Evolutionary conservation across 2,329 filamentous ascomycete genomes (phyloP), one percentile per base, ranked within the genome.

Genomic region (Ophiognomonia clavigignenti-juglandacearum): DNA sequence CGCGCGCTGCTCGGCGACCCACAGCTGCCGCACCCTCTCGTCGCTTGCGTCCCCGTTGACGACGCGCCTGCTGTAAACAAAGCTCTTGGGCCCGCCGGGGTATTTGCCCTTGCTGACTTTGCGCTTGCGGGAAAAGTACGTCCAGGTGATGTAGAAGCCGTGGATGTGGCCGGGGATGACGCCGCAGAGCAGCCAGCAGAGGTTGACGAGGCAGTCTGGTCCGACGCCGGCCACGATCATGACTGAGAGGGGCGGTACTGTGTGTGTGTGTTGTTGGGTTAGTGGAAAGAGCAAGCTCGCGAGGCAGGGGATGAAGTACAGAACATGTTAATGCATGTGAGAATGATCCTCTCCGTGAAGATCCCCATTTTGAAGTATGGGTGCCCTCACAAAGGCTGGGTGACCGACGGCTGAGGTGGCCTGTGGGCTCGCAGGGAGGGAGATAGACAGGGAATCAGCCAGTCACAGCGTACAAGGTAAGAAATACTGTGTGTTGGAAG

Each of bases 181-280:
- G 39, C 48, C 48, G 18, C 48, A 50, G 3, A 50, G n/a, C 23
- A 50, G 44, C 43, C 39, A 64, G 32, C 63, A 53, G 53, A 57
- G 61, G 52, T 80, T 81, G 13, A 72, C 70, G 16, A 77, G 67
- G 3, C 77, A 73, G 0, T 78, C 69, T 35, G 83, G 64, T 19
- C 73, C 73, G 69, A 83, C 81, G 18, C 78, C 79, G 3, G 71
- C 48, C 19, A 50, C 48, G 35, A 50, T 34, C 48, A 50, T 50
- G 18, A 50, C 48, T 14, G 43, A 43, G 10, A 50, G 35, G 13
- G 48, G 48, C 13, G 48, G 48, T 26, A 50, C 48, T 50, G 20
- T 19, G 34, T 13, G 22, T 14, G 19, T 14, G 14, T 7, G 27
- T 50, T 8, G 47, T 43, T 14, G 24, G 11, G 3, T 16, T 2